Evolutionary conservation across 2,329 filamentous ascomycete species (phyloP).

Genomic region (Teratosphaeria destructans): DNA sequence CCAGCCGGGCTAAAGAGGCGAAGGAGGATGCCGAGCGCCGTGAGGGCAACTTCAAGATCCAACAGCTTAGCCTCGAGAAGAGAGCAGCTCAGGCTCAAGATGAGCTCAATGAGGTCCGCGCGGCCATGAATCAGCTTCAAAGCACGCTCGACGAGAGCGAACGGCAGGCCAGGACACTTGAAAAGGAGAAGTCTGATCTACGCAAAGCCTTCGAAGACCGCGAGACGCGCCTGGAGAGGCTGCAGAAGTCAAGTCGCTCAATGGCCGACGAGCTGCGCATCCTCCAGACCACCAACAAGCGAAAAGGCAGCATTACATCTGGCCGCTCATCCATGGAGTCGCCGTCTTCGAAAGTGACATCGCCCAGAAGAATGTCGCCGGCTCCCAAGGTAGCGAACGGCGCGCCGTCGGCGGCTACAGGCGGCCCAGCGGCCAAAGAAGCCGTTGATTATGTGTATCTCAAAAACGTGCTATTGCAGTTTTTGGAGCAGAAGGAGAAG

Average conservation of each 20-base stretch:
- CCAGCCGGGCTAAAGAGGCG: conserved; percentile 61
- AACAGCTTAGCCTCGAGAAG: conserved; percentile 66
- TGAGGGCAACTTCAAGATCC: conserved; percentile 63
- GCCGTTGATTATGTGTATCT: conserved; percentile 56
- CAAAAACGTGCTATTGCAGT: conserved; percentile 73
- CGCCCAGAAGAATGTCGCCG: conserved; percentile 40
- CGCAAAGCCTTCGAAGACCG: conserved; percentile 68
- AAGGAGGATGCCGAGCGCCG: conserved; percentile 66
- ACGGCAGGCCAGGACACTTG: conserved; percentile 68
- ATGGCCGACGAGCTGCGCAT: conserved; percentile 49
- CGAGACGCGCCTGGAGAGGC: conserved; percentile 65
- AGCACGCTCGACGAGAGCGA: conserved; percentile 80
- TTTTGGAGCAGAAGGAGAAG: conserved; percentile 70
- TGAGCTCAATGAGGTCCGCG: conserved; percentile 65
- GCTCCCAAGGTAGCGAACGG: conserved; percentile 22
- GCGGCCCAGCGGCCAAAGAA: conserved; percentile 8
- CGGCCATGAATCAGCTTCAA: conserved; percentile 66
- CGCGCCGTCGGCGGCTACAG: conserved; percentile 17
- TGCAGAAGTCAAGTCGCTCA: conserved; percentile 56
- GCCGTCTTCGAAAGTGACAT: conserved; percentile 37
- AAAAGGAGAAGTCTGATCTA: conserved; percentile 70
- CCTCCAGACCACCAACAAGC: conserved; percentile 29
- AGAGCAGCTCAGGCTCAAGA: conserved; percentile 56
- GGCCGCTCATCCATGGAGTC: conserved; percentile 48
- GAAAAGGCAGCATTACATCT: conserved; percentile 37